Evolutionary conservation across 257 asterid species (phyloP), one percentile per base, ranked within the genome.

Genomic region (Asclepias syriaca): DNA sequence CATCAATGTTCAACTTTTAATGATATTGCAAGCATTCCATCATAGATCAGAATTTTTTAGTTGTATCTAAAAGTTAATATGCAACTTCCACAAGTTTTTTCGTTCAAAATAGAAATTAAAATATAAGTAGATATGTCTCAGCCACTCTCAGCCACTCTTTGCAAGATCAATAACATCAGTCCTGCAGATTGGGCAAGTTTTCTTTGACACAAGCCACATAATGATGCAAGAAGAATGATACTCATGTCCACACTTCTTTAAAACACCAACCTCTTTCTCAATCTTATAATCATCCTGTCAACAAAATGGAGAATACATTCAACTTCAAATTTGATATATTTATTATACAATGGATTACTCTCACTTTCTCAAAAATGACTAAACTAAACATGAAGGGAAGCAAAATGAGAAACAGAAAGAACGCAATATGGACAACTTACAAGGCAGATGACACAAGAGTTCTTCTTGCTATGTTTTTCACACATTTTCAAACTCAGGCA

Each of bases 151-250:
- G 1, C 32, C 15, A 60, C 16, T 8, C 40, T 27, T 59, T 27
- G 19, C n/a, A 29, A 8, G 65, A 59, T 59, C 67, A 32, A 74
- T 34, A 40, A 65, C 78, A 13, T 69, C 21, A 64, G 69, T 64
- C 66, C 74, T 78, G 69, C 82, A 78, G 59, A 78, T 69, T 60
- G 82, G 82, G 46, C 82, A 78, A n/a, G 60, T 54, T 49, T 74
- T 78, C 78, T 78, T 74, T 75, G 69, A 59, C 18, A 64, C 37
- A 64, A 78, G 65, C 82, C 82, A 78, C 82, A 43, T 64, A 61
- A 45, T 74, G 65, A 78, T 37, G 27, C 82, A 78, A 13, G 65
- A 60, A 11, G 50, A 64, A n/a, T 78, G 82, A 49, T 63, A 74
- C 48, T 70, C 82, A 64, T 78, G 82, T 22, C 82, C 78, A 19